Percentiles rank a stretch among this genome's conserved stretches.
Conservation (phyloP, 768 basidiomycete genomes). For the Lactarius trivialis region DNA sequence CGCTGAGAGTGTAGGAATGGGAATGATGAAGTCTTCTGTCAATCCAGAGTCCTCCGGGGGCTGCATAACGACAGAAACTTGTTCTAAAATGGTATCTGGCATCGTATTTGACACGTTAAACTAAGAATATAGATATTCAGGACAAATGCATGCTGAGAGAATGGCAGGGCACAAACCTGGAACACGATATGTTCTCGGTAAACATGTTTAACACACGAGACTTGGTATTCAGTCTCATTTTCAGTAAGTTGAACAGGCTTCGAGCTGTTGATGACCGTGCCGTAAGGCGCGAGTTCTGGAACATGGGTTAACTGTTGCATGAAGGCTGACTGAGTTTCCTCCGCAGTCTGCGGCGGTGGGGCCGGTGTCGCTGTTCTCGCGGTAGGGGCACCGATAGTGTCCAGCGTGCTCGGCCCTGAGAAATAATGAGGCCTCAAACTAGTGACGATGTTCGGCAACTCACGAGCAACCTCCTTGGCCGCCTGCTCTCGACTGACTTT, state of each 20-base stretch:
- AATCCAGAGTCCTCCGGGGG: slow-evolving; percentile 67
- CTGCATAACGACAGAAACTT: slow-evolving; percentile 90
- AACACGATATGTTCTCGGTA: slow-evolving; percentile 95
- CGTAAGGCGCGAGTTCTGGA: slow-evolving; percentile 80
- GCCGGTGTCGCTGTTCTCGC: slow-evolving; percentile 50
- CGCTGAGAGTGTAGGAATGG: slow-evolving; percentile 61
- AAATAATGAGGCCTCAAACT: background rate
- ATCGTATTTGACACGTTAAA: slow-evolving; percentile 98
- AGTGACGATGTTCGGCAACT: slow-evolving; percentile 29
- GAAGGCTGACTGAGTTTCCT: slow-evolving; percentile 85
- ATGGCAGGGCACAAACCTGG: slow-evolving; percentile 57
- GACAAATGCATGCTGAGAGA: slow-evolving; percentile 5
- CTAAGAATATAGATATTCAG: slow-evolving; percentile 35
- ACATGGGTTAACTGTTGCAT: slow-evolving; percentile 79
- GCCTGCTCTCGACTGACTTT: slow-evolving; percentile 93
- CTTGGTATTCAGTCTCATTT: slow-evolving; percentile 96
- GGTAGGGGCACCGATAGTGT: slow-evolving; percentile 71
- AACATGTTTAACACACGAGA: slow-evolving; percentile 92
- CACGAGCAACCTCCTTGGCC: slow-evolving; percentile 81
- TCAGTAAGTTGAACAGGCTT: slow-evolving; percentile 85
- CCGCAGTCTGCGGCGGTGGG: slow-evolving; percentile 73
- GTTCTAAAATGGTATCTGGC: slow-evolving; percentile 90
- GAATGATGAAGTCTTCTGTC: slow-evolving; percentile 93
- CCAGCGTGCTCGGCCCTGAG: slow-evolving; percentile 76
- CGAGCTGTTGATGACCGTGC: slow-evolving; percentile 73